Evolutionary conservation across 1,139 yeast genomes (phyloP).

Genomic region (Geotrichum phurueaensis): DNA sequence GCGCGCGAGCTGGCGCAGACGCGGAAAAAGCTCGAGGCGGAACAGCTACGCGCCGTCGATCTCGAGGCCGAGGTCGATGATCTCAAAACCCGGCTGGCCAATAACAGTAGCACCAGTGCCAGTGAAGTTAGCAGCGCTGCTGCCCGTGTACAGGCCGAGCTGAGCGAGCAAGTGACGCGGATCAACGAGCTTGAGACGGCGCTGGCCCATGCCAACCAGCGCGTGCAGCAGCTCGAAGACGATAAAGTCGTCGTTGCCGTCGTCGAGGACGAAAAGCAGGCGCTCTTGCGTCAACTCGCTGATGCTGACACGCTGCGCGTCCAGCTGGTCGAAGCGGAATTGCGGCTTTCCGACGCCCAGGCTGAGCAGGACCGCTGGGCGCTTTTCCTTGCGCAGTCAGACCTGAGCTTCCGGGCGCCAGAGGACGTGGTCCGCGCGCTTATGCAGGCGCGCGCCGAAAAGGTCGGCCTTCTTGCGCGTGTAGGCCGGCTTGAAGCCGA

Average conservation of each 20-base stretch:
- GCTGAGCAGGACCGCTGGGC: slow-evolving; percentile 41
- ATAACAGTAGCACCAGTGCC: neutral
- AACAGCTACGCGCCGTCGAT: slow-evolving; percentile 7
- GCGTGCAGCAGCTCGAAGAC: slow-evolving; percentile 40
- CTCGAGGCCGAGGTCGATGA: slow-evolving; percentile 17
- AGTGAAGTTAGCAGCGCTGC: neutral
- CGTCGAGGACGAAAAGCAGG: slow-evolving; percentile 46
- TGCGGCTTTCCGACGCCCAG: slow-evolving; percentile 47
- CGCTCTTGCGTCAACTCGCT: slow-evolving; percentile 41
- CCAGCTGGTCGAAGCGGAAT: slow-evolving; percentile 46
- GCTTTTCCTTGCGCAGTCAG: slow-evolving; percentile 29
- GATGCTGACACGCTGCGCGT: slow-evolving; percentile 44
- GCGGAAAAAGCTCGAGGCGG: neutral
- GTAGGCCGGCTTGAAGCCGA: slow-evolving; percentile 35
- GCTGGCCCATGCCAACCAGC: slow-evolving; percentile 45
- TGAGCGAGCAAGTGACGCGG: slow-evolving; percentile 52
- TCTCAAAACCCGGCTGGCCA: slow-evolving; percentile 34
- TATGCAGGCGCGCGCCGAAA: slow-evolving; percentile 33
- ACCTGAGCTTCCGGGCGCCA: slow-evolving; percentile 30
- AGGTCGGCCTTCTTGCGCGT: slow-evolving; percentile 31
- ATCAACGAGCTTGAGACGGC: slow-evolving; percentile 52
- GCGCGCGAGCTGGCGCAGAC: neutral
- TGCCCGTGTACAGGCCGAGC: slow-evolving; percentile 35
- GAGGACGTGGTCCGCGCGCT: slow-evolving; percentile 34
- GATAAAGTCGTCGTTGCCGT: slow-evolving; percentile 45